Percentiles rank a stretch among this genome's conserved stretches.
Conservation (phyloP, 495 filamentous ascomycete genomes). For the Aspergillus carlsbadensis region DNA sequence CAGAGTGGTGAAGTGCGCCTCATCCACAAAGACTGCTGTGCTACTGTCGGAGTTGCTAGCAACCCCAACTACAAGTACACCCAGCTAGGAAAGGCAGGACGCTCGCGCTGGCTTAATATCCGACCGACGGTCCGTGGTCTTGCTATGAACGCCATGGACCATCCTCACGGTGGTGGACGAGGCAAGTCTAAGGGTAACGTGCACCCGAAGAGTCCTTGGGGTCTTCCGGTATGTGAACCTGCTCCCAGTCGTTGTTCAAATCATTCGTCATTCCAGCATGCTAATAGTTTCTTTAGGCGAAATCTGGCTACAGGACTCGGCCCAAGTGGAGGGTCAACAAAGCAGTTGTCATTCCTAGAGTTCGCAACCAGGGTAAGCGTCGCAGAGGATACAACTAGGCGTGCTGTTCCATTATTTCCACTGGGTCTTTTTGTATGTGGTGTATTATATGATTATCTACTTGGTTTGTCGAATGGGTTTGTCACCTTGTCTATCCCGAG, state of each 20-base stretch:
- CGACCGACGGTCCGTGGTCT: conserved; percentile 92
- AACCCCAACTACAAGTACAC: conserved; percentile 87
- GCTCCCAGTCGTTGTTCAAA: conserved; percentile 7
- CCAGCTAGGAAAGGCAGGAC: conserved; percentile 91
- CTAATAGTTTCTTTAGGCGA: conserved; percentile 59
- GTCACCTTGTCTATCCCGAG: not conserved
- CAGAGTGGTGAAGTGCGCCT: conserved; percentile 90
- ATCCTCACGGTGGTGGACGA: conserved; percentile 97
- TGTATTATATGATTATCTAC: conserved; percentile 25
- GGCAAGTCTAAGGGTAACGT: conserved; percentile 99
- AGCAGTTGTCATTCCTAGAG: conserved; percentile 71
- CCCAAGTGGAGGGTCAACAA: conserved; percentile 75
- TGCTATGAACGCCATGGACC: conserved; percentile 95
- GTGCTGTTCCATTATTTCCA: not conserved
- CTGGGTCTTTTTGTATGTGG: conserved; percentile 6
- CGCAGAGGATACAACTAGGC: conserved; percentile 48
- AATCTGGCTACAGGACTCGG: conserved; percentile 95
- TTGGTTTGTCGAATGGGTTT: conserved; percentile 21
- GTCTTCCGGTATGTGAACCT: conserved; percentile 71
- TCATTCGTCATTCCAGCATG: not conserved
- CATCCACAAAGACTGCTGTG: conserved; percentile 87
- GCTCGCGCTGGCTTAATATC: conserved; percentile 88
- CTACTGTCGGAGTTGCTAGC: conserved; percentile 89
- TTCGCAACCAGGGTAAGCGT: conserved; percentile 74
- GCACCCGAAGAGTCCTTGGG: conserved; percentile 93